Base-by-base conservation (phyloP, 2,329 filamentous ascomycete species). In the Pseudogymnoascus sp. region DNA sequence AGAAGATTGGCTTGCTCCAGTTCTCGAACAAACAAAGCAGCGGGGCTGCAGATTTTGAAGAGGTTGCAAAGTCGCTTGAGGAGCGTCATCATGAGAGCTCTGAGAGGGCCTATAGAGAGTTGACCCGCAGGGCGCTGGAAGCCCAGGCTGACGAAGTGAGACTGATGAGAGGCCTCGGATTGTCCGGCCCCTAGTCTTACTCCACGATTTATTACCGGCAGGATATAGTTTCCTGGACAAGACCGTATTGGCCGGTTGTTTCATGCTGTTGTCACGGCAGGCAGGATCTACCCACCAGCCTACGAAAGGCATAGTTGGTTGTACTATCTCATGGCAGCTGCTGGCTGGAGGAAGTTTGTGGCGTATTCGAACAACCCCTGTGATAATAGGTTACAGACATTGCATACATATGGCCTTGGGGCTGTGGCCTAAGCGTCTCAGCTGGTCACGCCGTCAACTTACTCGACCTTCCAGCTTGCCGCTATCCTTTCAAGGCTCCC, bases 111-210 rank as follows among this genome's bases (percentile, higher is more conserved):
- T 93, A 93, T 75, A 80, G 81, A n/a, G 79, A 83, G 62, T 83
- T 79, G 68, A 93, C 96, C 89, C 83, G 90, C 66, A 79, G 81
- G 68, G 90, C 90, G 19, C 76, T 96, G 64, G 85, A 90, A 76
- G 80, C 81, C 67, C 91, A 96, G 75, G 91, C 90, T 8, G 86
- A 92, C 72, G 91, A 95, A 74, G 84, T 89, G 64, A 81, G 87
- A 67, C 91, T 90, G 74, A 84, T 93, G 73, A 84, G 84, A 67
- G 84, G 85, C 26, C 79, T 92, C 68, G 88, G 85, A 14, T 74
- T 85, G 7, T 53, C 46, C 26, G 46, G 46, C 46, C 46, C 26
- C 46, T 53, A 53, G 46, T 53, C n/a, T 53, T 53, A 31, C 26
- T 31, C 26, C 46, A 53, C 4, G 8, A 26, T 31, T 10, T 53